Evolutionary conservation across 192 early-diverging fungal species (phyloP).

Genomic region (Rhizophagus sp.): DNA sequence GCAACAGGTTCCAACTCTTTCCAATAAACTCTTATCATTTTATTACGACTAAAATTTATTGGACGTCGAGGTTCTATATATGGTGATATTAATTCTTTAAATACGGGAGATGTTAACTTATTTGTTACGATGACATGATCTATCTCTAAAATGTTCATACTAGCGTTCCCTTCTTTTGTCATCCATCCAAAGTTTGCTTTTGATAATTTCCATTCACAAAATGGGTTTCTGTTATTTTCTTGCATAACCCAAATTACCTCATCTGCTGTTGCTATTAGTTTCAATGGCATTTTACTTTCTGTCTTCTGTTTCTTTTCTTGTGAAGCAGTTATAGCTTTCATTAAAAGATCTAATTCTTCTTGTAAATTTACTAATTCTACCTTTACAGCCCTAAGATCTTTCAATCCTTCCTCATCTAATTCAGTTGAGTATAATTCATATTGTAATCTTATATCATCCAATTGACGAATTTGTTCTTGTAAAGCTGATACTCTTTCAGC

Average conservation of each 20-base stretch:
- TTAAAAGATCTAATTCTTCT: constrained; percentile 73
- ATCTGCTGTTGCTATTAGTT: constrained; percentile 53
- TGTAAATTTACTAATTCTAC: constrained; percentile 32
- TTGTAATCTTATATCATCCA: constrained; percentile 38
- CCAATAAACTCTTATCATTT: constrained; percentile 87
- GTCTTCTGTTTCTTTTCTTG: constrained; percentile 61
- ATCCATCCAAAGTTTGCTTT: constrained; percentile 66
- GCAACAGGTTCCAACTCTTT: constrained; percentile 81
- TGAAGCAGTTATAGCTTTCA: constrained; percentile 63
- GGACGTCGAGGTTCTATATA: constrained; percentile 55
- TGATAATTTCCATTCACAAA: constrained; percentile 72
- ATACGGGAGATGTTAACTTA: constrained; percentile 55
- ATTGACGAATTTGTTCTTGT: constrained; percentile 61
- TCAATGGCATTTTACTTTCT: constrained; percentile 57
- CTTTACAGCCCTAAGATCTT: constrained; percentile 34
- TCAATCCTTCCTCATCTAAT: constrained; percentile 32
- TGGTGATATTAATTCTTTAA: constrained; percentile 59
- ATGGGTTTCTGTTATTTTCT: constrained; percentile 58
- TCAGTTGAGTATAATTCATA: constrained; percentile 31
- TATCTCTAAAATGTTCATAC: constrained; percentile 69
- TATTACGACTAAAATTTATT: constrained; percentile 77
- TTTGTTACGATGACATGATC: constrained; percentile 74
- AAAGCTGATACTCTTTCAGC: constrained; percentile 56
- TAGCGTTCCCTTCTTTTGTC: constrained; percentile 86
- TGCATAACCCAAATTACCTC: constrained; percentile 79